phyloP scores from a whole-genome alignment of 1,284 basidiomycete species.

The Inonotus obliquus region DNA sequence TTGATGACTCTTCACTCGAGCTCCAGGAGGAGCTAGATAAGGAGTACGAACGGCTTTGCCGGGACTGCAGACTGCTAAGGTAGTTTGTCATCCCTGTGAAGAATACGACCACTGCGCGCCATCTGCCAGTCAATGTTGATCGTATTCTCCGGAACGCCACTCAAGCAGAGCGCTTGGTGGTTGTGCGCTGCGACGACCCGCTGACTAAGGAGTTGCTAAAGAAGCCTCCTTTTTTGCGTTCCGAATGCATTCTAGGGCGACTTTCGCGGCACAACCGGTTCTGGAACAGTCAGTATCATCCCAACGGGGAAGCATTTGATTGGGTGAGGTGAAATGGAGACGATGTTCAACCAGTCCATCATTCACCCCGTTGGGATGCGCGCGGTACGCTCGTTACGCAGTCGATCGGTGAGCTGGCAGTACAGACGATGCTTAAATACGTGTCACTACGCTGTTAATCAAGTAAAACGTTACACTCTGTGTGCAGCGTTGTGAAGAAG shows the following conservation, averaged over 20 bases:
- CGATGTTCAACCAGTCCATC: constrained; percentile 89
- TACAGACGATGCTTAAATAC: constrained; percentile 98
- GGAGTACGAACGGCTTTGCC: constrained; percentile 75
- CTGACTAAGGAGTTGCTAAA: constrained; percentile 76
- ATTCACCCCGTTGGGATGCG: constrained; percentile 98
- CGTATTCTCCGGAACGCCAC: constrained; percentile 95
- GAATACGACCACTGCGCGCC: constrained; percentile 69
- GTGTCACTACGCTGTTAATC: constrained; percentile 98
- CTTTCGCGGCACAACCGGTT: constrained; percentile 79
- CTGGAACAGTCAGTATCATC: constrained; percentile 82
- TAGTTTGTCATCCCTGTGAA: constrained; percentile 81
- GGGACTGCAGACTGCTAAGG: constrained; percentile 78
- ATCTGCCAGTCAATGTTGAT: constrained; percentile 89
- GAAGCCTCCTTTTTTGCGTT: constrained; percentile 94
- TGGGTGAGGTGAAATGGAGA: constrained; percentile 97
- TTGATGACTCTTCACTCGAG: constrained; percentile 85
- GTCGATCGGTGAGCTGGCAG: constrained; percentile 98
- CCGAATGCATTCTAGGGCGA: constrained; percentile 89
- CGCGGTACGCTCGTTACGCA: constrained; percentile 96
- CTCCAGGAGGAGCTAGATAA: constrained; percentile 89
- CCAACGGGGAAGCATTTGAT: constrained; percentile 90
- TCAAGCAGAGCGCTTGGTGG: constrained; percentile 73
- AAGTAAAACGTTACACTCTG: constrained; percentile 95
- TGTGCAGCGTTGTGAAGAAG: constrained; percentile 95
- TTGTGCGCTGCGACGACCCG: constrained; percentile 83